phyloP scores from a whole-genome alignment of 805 yeast genomes.

The Suhomyces prunicola region DNA sequence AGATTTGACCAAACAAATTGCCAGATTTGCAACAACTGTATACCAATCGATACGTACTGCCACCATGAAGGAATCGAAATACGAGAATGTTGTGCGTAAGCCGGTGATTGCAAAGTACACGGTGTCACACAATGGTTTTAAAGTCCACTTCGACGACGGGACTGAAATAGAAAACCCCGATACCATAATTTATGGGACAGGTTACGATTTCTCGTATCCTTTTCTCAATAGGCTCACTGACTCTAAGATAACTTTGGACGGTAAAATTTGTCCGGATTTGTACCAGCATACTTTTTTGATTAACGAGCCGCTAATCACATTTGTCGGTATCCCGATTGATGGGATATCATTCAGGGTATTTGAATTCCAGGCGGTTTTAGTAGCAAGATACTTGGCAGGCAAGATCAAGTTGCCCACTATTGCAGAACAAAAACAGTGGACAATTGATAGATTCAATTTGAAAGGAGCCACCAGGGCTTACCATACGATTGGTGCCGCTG shows the following conservation, averaged over 20 bases:
- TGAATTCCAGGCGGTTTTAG: slow-evolving; percentile 60
- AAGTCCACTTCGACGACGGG: slow-evolving; percentile 50
- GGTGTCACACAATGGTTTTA: slow-evolving; percentile 19
- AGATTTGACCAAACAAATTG: slow-evolving; percentile 27
- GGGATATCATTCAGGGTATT: slow-evolving; percentile 62
- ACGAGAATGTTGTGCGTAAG: slow-evolving; percentile 18
- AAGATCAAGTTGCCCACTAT: slow-evolving; percentile 48
- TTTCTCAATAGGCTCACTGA: slow-evolving; percentile 41
- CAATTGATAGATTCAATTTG: slow-evolving; percentile 30
- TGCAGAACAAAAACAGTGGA: slow-evolving; percentile 46
- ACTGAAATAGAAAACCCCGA: slow-evolving; percentile 47
- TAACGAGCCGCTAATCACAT: slow-evolving; percentile 60
- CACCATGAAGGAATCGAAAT: slow-evolving; percentile 2
- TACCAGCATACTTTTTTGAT: slow-evolving; percentile 60
- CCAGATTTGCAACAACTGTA: slow-evolving; percentile 20
- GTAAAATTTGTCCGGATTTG: slow-evolving; percentile 35
- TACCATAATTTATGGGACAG: slow-evolving; percentile 66
- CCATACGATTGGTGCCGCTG: slow-evolving; percentile 36
- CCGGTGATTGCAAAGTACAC: slow-evolving; percentile 23
- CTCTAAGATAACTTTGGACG: slow-evolving; percentile 26
- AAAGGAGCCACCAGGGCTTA: slow-evolving; percentile 42
- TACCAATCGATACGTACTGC: slow-evolving; percentile 29
- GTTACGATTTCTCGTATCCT: slow-evolving; percentile 67
- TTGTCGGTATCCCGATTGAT: slow-evolving; percentile 60
- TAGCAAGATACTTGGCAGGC: slow-evolving; percentile 61